Conservation (phyloP, 1,139 yeast genomes). For the Zygoascus meyerae region DNA sequence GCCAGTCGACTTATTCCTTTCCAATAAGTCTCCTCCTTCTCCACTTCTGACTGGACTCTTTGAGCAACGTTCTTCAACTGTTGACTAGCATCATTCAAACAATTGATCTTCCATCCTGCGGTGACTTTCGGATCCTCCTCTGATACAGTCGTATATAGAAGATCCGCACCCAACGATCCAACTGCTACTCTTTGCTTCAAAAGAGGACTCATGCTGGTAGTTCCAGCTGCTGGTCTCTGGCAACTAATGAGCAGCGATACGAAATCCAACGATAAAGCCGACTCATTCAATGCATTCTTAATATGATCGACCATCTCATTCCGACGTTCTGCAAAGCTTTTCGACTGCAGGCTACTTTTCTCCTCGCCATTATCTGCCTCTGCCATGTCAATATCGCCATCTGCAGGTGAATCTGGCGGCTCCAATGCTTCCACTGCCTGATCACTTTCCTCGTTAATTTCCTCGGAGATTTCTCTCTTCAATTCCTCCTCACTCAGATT, state of each 20-base stretch:
- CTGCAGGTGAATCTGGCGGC: conserved; percentile 10
- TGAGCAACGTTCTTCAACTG: conserved; percentile 49
- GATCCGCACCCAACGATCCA: conserved; percentile 73
- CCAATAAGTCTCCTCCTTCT: conserved; percentile 73
- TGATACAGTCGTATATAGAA: conserved; percentile 27
- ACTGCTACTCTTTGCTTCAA: conserved; percentile 69
- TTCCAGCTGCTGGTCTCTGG: conserved; percentile 76
- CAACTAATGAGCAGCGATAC: conserved; percentile 79
- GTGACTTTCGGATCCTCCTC: conserved; percentile 46
- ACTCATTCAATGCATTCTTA: conserved; percentile 73
- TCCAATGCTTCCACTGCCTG: background rate
- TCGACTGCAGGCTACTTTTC: conserved; percentile 20
- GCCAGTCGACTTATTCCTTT: conserved; percentile 48
- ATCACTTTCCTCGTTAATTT: conserved; percentile 2
- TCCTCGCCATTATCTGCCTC: conserved; percentile 15
- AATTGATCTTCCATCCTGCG: conserved; percentile 81
- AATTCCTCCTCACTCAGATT: conserved; percentile 55
- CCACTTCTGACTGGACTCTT: conserved; percentile 49
- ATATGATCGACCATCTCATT: conserved; percentile 51
- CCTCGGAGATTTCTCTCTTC: conserved; percentile 39
- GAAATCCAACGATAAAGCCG: conserved; percentile 81
- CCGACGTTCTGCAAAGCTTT: conserved; percentile 48
- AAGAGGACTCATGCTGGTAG: conserved; percentile 85
- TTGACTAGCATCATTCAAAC: conserved; percentile 52
- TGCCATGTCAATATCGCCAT: conserved; percentile 9